These are phyloP conservation scores for Epichloe typhina DNA, from an alignment of 2,329 filamentous ascomycete species.

Conservation along the genomic window DNA sequence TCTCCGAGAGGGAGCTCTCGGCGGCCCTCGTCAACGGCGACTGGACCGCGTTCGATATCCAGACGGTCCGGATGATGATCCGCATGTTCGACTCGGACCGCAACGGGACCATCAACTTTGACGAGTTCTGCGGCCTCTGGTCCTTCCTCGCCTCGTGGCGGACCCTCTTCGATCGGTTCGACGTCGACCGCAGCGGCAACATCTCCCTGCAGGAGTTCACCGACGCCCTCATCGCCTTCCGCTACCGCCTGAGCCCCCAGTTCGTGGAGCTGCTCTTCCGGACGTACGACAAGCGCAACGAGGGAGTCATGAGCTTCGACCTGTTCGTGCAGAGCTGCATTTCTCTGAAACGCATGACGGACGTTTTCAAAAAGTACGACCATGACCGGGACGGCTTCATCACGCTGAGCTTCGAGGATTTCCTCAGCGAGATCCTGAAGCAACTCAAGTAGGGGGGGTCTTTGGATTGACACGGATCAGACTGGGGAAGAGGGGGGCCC, in stretches of 20 bases:
- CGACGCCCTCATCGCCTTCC: slow-evolving; percentile 83
- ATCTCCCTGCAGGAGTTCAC: slow-evolving; percentile 80
- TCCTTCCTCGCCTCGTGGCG: slow-evolving; percentile 92
- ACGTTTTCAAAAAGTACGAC: slow-evolving; percentile 98
- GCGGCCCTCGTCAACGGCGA: slow-evolving; percentile 92
- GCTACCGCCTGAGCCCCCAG: slow-evolving; percentile 72
- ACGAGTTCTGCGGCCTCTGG: slow-evolving; percentile 95
- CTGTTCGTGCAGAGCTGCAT: slow-evolving; percentile 97
- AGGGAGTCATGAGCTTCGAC: slow-evolving; percentile 76
- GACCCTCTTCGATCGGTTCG: slow-evolving; percentile 87
- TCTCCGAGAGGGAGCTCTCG: slow-evolving; percentile 77
- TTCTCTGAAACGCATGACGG: slow-evolving; percentile 93
- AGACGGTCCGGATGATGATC: slow-evolving; percentile 98
- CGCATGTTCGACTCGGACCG: slow-evolving; percentile 96
- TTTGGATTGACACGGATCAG: background rate
- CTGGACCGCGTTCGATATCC: slow-evolving; percentile 83
- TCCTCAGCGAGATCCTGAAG: slow-evolving; percentile 55
- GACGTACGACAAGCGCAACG: slow-evolving; percentile 69
- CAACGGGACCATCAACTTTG: slow-evolving; percentile 78
- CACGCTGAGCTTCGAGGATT: slow-evolving; percentile 71
- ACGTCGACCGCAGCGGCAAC: slow-evolving; percentile 72
- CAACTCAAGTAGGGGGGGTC: slow-evolving; percentile 35
- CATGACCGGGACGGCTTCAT: slow-evolving; percentile 92
- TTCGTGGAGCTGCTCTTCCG: slow-evolving; percentile 79
- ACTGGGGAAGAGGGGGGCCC: background rate